Conservation (phyloP, 768 basidiomycete species). For the Rhodotorula toruloides region DNA sequence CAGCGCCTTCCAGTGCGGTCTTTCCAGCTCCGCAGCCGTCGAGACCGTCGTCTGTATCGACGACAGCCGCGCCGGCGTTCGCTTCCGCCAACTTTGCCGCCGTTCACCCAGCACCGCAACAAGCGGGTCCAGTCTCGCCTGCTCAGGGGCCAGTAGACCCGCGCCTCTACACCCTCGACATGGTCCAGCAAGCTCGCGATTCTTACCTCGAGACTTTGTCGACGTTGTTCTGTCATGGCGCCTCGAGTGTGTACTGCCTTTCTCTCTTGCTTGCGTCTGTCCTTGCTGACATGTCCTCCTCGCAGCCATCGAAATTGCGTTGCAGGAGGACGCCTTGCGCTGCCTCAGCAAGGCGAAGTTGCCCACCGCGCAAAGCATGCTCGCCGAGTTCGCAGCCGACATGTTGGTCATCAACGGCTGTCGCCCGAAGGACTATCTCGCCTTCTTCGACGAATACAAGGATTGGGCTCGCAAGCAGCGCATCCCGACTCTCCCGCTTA, state of each 20-base stretch:
- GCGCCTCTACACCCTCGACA: background rate
- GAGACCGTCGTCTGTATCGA: no score
- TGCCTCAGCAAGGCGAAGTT: background rate
- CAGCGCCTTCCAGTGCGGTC: no score
- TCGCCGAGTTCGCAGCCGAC: background rate
- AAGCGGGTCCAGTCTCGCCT: background rate
- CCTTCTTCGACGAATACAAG: background rate
- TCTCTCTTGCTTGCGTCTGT: background rate
- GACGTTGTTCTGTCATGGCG: background rate
- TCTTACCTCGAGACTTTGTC: rapidly evolving
- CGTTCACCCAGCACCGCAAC: background rate
- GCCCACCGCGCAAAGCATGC: background rate
- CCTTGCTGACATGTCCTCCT: background rate
- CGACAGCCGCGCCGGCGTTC: no score
- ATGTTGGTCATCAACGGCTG: background rate
- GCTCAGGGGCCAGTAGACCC: background rate
- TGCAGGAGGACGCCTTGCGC: background rate
- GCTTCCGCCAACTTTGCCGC: no score
- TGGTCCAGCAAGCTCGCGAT: background rate
- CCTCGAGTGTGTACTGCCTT: background rate
- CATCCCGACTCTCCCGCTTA: slow-evolving; percentile 11
- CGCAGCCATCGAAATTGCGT: background rate
- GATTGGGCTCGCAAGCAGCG: background rate
- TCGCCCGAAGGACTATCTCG: background rate
- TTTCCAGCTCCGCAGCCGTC: no score